Evolutionary conservation across 1,139 yeast genomes (phyloP).

Genomic region (Yamadazyma conglobata): DNA sequence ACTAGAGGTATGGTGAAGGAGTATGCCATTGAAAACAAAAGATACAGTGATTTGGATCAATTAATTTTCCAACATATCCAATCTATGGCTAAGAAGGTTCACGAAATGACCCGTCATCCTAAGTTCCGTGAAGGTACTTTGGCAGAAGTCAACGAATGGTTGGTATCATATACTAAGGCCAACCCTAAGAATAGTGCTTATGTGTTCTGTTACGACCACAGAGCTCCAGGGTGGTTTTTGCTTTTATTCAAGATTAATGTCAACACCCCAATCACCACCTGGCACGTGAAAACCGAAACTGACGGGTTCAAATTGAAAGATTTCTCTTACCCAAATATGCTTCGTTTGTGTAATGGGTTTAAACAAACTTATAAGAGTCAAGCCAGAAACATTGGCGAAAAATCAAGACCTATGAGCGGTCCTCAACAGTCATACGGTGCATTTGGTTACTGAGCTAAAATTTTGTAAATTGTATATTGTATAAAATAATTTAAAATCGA

Average conservation of each 20-base stretch:
- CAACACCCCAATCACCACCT: conserved; percentile 67
- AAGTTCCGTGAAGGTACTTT: conserved; percentile 84
- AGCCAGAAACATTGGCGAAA: conserved; percentile 21
- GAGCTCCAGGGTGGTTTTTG: conserved; percentile 88
- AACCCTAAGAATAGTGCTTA: conserved; percentile 89
- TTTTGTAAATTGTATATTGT: conserved; percentile 8
- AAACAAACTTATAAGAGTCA: conserved; percentile 54
- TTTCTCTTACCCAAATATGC: conserved; percentile 82
- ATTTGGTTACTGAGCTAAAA: conserved; percentile 25
- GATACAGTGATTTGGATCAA: conserved; percentile 88
- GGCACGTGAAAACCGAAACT: conserved; percentile 89
- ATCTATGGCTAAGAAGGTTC: conserved; percentile 78
- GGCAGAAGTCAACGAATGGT: conserved; percentile 80
- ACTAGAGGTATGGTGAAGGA: conserved; percentile 55
- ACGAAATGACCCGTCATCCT: conserved; percentile 81
- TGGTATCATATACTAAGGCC: conserved; percentile 85
- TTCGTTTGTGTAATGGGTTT: conserved; percentile 89
- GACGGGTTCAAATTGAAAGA: conserved; percentile 80
- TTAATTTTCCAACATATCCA: conserved; percentile 85
- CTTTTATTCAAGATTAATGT: conserved; percentile 78
- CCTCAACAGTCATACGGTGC: conserved; percentile 24
- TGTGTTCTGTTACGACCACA: conserved; percentile 87
- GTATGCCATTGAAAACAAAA: conserved; percentile 64
- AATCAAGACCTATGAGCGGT: conserved; percentile 13
- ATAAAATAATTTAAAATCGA: conserved; percentile 5